Conservation (phyloP, 768 basidiomycete genomes). For the Coprinopsis strossmayeri region DNA sequence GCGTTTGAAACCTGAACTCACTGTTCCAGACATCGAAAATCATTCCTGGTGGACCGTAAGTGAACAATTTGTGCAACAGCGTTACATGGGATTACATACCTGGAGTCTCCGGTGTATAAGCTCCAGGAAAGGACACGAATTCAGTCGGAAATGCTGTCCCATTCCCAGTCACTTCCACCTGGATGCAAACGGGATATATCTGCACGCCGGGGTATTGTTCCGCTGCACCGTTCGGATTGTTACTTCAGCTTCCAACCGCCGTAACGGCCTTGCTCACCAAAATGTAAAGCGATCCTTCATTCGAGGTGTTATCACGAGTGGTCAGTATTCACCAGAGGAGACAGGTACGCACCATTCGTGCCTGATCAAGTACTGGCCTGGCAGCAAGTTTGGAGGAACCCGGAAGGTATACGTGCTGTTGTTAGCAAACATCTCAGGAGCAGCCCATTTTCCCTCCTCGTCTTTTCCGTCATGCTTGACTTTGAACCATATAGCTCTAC, state of each 20-base stretch:
- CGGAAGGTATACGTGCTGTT: conserved; percentile 40
- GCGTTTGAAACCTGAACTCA: conserved; percentile 10
- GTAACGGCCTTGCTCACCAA: conserved; percentile 15
- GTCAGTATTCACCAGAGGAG: neutral
- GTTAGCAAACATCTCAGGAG: conserved; percentile 32
- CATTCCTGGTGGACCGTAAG: conserved; percentile 18
- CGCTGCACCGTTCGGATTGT: conserved; percentile 15
- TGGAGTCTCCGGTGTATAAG: conserved; percentile 22
- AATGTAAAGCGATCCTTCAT: conserved; percentile 32
- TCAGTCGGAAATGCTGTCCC: conserved; percentile 36
- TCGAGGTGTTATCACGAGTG: neutral
- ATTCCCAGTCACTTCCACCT: conserved; percentile 38
- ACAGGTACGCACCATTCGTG: conserved; percentile 33
- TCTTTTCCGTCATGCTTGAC: conserved; percentile 40
- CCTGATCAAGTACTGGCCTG: conserved; percentile 44
- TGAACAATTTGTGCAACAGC: too few species aligned
- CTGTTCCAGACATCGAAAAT: conserved; percentile 28
- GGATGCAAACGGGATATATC: conserved; percentile 40
- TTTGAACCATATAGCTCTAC: conserved; percentile 47
- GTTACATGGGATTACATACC: neutral
- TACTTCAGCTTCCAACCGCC: neutral
- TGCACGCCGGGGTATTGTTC: conserved; percentile 36
- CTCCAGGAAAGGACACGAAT: conserved; percentile 45
- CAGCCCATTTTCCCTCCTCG: conserved; percentile 37
- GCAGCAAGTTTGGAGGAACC: conserved; percentile 36